Percentiles rank a stretch among this genome's conserved stretches.
phyloP scores from a whole-genome alignment of 208 protist species.

The Leishmania turanica region DNA sequence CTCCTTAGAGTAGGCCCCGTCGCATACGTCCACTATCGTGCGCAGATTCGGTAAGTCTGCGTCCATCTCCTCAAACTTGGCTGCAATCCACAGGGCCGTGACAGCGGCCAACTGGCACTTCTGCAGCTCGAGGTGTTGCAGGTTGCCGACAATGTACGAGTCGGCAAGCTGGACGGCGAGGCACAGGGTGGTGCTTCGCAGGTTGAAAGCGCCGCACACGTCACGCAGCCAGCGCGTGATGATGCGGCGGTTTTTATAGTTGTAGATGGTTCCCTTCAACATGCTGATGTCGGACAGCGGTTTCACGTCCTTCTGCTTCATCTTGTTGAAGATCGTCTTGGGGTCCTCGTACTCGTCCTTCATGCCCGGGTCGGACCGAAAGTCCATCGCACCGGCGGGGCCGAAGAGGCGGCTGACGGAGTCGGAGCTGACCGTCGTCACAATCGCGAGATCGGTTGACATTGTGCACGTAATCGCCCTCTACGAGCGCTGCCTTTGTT shows the following conservation, averaged over 20 bases:
- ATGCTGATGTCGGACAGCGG: constrained; percentile 68
- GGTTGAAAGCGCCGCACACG: constrained; percentile 72
- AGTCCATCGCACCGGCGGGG: constrained; percentile 66
- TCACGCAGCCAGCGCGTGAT: constrained; percentile 85
- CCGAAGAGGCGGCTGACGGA: constrained; percentile 71
- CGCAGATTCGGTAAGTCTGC: constrained; percentile 56
- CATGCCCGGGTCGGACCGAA: constrained; percentile 67
- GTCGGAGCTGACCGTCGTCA: constrained; percentile 75
- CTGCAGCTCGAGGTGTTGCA: constrained; percentile 60
- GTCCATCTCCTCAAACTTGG: constrained; percentile 90
- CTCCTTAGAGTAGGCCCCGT: constrained; percentile 58
- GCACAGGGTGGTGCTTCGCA: constrained; percentile 83
- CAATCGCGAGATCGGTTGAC: constrained; percentile 33
- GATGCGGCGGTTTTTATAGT: constrained; percentile 81
- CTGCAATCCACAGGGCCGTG: constrained; percentile 77
- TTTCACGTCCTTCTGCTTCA: constrained; percentile 68
- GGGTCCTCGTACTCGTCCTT: constrained; percentile 54
- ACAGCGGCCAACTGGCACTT: constrained; percentile 82
- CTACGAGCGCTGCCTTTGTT: background rate
- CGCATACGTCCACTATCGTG: constrained; percentile 82
- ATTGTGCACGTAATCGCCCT: background rate
- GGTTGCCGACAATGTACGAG: constrained; percentile 60
- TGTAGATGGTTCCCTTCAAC: constrained; percentile 83
- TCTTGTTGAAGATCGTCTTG: constrained; percentile 65
- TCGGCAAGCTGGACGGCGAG: constrained; percentile 85